These are phyloP conservation scores for Syzygium malaccense DNA, from an alignment of 441 rosid genomes.

Conservation along the genomic window DNA sequence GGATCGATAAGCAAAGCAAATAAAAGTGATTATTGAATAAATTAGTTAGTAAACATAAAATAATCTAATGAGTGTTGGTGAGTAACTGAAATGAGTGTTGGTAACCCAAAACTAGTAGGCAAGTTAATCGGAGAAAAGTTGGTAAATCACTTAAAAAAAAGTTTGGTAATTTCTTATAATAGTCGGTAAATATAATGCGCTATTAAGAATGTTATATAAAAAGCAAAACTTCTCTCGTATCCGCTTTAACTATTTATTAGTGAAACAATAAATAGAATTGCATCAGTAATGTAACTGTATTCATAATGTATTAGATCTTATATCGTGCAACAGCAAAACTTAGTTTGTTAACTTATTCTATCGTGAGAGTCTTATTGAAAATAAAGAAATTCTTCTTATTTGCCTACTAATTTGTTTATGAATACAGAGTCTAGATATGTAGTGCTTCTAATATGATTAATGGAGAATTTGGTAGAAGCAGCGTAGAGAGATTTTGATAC, in stretches of 20 bases:
- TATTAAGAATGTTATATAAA: background rate
- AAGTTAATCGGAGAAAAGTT: background rate
- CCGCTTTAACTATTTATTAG: background rate
- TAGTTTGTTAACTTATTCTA: background rate
- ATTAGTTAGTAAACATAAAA: background rate
- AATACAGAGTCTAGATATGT: background rate
- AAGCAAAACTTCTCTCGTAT: background rate
- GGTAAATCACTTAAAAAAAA: background rate
- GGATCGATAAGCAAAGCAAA: background rate
- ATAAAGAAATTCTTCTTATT: background rate
- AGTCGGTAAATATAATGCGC: background rate
- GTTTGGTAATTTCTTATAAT: background rate
- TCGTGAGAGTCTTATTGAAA: background rate
- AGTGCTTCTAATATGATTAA: background rate
- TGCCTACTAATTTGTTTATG: background rate
- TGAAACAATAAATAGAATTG: background rate
- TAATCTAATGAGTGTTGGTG: background rate
- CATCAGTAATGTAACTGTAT: background rate
- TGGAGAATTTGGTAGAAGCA: background rate
- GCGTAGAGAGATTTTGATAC: background rate
- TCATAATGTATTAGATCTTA: background rate
- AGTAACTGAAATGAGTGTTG: background rate
- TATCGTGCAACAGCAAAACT: background rate
- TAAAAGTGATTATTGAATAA: background rate
- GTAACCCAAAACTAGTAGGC: background rate